Evolutionary conservation across 805 yeast genomes (phyloP), one percentile per base, ranked within the genome.

Genomic region (Yarrowia osloensis): DNA sequence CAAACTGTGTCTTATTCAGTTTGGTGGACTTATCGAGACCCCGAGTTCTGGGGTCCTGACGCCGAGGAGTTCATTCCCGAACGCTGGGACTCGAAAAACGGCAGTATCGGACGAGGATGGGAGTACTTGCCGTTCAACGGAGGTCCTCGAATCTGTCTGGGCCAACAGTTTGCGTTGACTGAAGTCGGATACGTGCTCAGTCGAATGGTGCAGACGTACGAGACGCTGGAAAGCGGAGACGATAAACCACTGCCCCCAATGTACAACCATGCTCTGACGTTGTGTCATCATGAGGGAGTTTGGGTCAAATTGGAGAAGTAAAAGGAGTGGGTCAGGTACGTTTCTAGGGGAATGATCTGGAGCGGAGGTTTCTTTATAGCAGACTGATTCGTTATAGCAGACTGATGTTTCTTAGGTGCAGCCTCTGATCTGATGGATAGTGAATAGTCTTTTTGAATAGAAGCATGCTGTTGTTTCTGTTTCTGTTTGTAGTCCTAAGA

Each of bases 111-210:
- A 2, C 39, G 65, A 29, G 65, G 65, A 29, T 83, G 85, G 85
- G 82, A 80, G 31, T 83, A 80, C 72, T 73, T 82, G 31, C 85
- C 86, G 22, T 83, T 83, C 74, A 82, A 82, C 70, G 86, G 86
- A 49, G 86, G 86, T 7, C 86, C 86, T 17, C 74, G 86, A 68
- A 82, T 83, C 67, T 83, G 86, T 72, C 75, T 83, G 66, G 86
- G 86, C 37, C 86, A 83, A 75, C 86, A 83, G 73, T 82, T 82
- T 74, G 86, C 86, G 3, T 78, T 83, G 24, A 82, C 85, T 17
- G 85, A 83, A 72, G 82, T 84, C 9, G 76, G 82, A 17, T 83
- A 81, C 72, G 75, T 79, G 11, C 70, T 81, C 50, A 78, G 75
- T 17, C 75, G 84, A 68, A 71, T 81, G 61, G 68, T 74, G 40